A percentile compares a stretch with the other conserved stretches of the same genome.
Evolutionary conservation across 441 rosid species (phyloP).

Genomic region (Gossypium lobatum): DNA sequence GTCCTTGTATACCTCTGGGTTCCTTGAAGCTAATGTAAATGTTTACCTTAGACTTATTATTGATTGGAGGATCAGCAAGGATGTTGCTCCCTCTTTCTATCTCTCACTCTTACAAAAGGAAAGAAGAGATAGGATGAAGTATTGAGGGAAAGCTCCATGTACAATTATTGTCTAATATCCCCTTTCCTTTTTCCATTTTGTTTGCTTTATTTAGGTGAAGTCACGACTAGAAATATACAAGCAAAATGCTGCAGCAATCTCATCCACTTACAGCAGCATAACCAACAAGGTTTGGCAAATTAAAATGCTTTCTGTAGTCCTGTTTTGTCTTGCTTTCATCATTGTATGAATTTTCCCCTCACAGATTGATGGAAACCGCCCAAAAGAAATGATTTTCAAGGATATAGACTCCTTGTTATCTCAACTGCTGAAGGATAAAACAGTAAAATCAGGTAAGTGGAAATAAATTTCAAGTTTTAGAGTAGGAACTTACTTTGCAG

Average conservation of each 20-base stretch:
- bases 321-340: not conserved
- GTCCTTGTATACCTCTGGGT: not conserved
- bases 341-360: not conserved
- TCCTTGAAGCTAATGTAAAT: not conserved
- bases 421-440: constrained; percentile 41
- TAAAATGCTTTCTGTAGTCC: not conserved
- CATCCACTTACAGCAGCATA: constrained; percentile 52
- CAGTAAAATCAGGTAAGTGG: constrained; percentile 33
- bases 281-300: constrained; percentile 46
- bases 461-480: constrained; percentile 14
- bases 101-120: not conserved
- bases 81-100: not conserved
- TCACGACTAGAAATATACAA: constrained; percentile 76
- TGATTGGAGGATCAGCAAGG: not conserved
- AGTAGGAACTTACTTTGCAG: constrained; percentile 13
- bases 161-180: not conserved
- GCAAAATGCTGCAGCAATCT: constrained; percentile 61
- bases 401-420: constrained; percentile 59
- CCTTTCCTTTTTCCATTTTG: not conserved
- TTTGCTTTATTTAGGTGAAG: constrained; percentile 47
- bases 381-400: constrained; percentile 55
- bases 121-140: not conserved
- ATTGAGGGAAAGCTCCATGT: not conserved
- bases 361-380: constrained; percentile 76
- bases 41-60: not conserved